These are phyloP conservation scores for Chytriomyces hyalinus DNA, from an alignment of 192 early-diverging fungal genomes.

Conservation along the genomic window DNA sequence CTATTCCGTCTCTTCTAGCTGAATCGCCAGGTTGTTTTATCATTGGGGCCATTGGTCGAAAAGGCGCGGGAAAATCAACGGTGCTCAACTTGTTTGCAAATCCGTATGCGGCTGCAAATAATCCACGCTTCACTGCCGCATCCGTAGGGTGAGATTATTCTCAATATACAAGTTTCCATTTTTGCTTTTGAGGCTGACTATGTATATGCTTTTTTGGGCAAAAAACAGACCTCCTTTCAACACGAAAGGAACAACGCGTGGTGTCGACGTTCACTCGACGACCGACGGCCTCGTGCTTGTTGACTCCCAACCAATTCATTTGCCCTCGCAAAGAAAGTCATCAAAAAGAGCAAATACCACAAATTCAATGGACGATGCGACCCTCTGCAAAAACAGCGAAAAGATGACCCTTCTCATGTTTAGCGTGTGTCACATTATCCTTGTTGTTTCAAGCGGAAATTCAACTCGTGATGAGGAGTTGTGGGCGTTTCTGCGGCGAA, in stretches of 20 bases:
- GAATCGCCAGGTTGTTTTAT: conserved; percentile 74
- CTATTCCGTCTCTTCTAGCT: conserved; percentile 46
- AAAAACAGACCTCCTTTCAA: conserved; percentile 18
- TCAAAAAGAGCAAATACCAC: background rate
- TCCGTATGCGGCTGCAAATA: too few species aligned
- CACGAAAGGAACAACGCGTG: conserved; percentile 49
- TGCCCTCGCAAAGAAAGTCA: conserved; percentile 14
- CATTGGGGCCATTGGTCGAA: conserved; percentile 68
- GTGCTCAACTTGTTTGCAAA: conserved; percentile 60
- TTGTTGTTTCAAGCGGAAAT: conserved; percentile 58
- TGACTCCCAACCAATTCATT: conserved; percentile 63
- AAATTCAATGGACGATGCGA: conserved; percentile 11
- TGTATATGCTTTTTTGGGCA: background rate
- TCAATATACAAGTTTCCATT: too few species aligned
- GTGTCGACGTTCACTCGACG: conserved; percentile 71
- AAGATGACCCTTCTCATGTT: conserved; percentile 62
- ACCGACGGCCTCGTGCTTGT: conserved; percentile 66
- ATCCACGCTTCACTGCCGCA: conserved; percentile 4
- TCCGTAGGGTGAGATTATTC: conserved; percentile 25
- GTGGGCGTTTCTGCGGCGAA: conserved; percentile 37
- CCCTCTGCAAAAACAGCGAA: conserved; percentile 56
- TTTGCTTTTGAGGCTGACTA: too few species aligned
- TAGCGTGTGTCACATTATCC: conserved; percentile 68
- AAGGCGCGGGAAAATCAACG: conserved; percentile 69
- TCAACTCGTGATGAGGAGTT: conserved; percentile 40